These are phyloP conservation scores for Aureobasidium vineae DNA, from an alignment of 2,329 filamentous ascomycete species.

Conservation along the genomic window DNA sequence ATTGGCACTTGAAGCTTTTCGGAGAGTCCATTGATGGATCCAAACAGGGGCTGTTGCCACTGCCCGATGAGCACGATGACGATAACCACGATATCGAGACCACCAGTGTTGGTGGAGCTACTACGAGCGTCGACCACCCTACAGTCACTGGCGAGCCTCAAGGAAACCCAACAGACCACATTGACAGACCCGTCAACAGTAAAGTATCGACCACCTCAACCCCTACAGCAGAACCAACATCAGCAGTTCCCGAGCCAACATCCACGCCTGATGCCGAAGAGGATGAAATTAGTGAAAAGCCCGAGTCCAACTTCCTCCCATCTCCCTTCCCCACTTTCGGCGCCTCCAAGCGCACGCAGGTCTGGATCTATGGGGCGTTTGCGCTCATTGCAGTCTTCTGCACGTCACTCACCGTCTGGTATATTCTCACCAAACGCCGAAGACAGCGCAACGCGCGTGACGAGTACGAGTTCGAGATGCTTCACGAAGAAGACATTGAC, in stretches of 20 bases:
- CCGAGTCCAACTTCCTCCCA: slow-evolving; percentile 63
- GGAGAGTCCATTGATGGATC: slow-evolving; percentile 77
- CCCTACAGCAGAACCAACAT: slow-evolving; percentile 31
- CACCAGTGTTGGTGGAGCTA: slow-evolving; percentile 56
- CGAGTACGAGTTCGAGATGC: slow-evolving; percentile 90
- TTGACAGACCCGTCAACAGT: slow-evolving; percentile 56
- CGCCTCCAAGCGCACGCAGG: slow-evolving; percentile 78
- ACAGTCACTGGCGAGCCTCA: slow-evolving; percentile 47
- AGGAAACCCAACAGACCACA: slow-evolving; percentile 49
- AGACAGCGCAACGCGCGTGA: slow-evolving; percentile 69
- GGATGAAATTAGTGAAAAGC: slow-evolving; percentile 31
- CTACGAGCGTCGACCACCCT: slow-evolving; percentile 55
- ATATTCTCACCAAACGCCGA: slow-evolving; percentile 68
- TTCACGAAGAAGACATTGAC: slow-evolving; percentile 71
- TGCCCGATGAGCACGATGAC: slow-evolving; percentile 81
- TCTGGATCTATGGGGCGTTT: slow-evolving; percentile 89
- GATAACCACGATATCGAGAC: slow-evolving; percentile 68
- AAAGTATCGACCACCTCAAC: slow-evolving; percentile 43
- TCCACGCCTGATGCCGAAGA: slow-evolving; percentile 32
- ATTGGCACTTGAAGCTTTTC: slow-evolving; percentile 95
- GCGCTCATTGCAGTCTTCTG: slow-evolving; percentile 86
- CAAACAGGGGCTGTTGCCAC: slow-evolving; percentile 71
- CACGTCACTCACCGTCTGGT: slow-evolving; percentile 72
- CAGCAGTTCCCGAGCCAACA: slow-evolving; percentile 26
- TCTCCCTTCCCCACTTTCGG: slow-evolving; percentile 89